Evolutionary conservation across 1,284 basidiomycete species (phyloP), one percentile per base, ranked within the genome.

Genomic region (Apiotrichum akiyoshidainum): DNA sequence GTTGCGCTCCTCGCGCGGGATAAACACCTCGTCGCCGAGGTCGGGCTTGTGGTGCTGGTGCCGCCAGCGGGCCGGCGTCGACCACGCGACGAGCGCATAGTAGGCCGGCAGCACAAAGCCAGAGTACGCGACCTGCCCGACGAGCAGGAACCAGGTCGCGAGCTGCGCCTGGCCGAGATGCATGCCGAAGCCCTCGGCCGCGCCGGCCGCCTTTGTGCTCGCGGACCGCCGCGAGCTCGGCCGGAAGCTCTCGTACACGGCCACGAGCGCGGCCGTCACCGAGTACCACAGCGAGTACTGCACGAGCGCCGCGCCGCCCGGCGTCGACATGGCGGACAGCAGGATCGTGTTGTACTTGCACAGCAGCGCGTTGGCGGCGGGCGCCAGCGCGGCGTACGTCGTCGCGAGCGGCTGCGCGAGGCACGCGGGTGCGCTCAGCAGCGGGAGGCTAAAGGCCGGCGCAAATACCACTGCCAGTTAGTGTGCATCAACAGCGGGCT

Each of bases 211-310:
- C 33, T 53, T 33, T 34, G 51, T 51, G 34, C 42, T 40, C 6
- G 53, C 56, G 2, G 52, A 52, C 11, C 57, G 57, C 2, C 57
- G 54, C n/a, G 50, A 50, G 26, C 47, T 47, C 1, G 60, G 60
- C n/a, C 60, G 46, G 60, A 59, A 62, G 11, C 47, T 16, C 54
- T 59, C 57, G 57, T 62, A 62, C 47, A 56, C 51, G 3, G 57
- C 33, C 13, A 62, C 26, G 21, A 57, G 51, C 21, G 59, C 44
- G 4, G 54, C 54, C 2, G 60, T 16, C 22, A 59, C 46, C 7
- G 51, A 44, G 26, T 57, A 10, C 6, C 51, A 54, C 10, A 51
- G 51, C 42, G 59, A 59, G 54, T 51, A 54, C 8, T n/a, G 8
- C 46, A 39, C 1, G 39, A 62, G 40, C n/a, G 21, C 16, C 5